phyloP scores from a whole-genome alignment of 371 early-diverging fungal genomes.

The Gilbertella persicaria region DNA sequence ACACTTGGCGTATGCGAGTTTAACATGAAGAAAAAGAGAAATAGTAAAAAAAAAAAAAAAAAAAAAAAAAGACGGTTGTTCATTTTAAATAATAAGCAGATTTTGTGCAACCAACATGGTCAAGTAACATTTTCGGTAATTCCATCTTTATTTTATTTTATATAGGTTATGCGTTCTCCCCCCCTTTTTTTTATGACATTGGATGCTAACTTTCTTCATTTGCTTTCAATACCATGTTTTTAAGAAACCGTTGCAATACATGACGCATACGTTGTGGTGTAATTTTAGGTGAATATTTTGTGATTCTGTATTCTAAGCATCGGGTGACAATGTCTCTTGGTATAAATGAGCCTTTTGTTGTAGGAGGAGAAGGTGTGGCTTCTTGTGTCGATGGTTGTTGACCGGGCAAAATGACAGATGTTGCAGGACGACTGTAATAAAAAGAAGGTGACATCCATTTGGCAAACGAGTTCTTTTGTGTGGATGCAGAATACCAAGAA shows the following conservation, averaged over 20 bases:
- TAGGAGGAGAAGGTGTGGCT: too few species aligned
- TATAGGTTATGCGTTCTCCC: too few species aligned
- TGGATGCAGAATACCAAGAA: conserved; percentile 52
- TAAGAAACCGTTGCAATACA: conserved; percentile 48
- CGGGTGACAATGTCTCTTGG: conserved; percentile 46
- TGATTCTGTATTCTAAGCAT: conserved; percentile 47
- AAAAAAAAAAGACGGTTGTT: too few species aligned
- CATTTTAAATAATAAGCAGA: too few species aligned
- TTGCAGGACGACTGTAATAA: conserved; percentile 49
- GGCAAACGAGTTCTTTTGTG: conserved; percentile 47
- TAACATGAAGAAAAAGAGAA: neutral
- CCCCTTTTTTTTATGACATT: too few species aligned
- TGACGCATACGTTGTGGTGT: conserved; percentile 52
- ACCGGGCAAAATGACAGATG: conserved; percentile 37
- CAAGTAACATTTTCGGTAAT: too few species aligned
- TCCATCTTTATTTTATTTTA: too few species aligned
- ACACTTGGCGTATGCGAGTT: neutral
- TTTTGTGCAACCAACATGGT: too few species aligned
- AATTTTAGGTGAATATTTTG: conserved; percentile 45
- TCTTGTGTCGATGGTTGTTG: too few species aligned
- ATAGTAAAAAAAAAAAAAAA: neutral
- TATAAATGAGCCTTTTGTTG: conserved; percentile 26
- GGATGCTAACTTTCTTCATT: conserved; percentile 41
- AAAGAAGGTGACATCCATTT: conserved; percentile 57
- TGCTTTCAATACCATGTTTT: conserved; percentile 50